These are phyloP conservation scores for Avena sativa DNA, from an alignment of 176 grass and related monocot genomes.

Conservation along the genomic window DNA sequence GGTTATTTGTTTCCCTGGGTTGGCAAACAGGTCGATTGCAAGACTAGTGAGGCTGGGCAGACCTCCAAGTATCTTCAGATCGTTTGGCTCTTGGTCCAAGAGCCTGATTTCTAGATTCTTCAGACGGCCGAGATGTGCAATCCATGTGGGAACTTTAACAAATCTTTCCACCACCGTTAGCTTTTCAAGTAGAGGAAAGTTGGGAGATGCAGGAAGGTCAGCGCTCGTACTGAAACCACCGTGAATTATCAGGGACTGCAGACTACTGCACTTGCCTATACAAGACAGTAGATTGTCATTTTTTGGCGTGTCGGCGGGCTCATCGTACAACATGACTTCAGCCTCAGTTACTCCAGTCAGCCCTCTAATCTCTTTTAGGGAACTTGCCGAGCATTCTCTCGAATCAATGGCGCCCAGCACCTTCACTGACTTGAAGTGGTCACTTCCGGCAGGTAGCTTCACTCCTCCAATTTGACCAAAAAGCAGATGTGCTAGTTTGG, in stretches of 20 bases:
- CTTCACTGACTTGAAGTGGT: neutral
- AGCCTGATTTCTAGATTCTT: neutral
- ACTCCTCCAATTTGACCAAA: neutral
- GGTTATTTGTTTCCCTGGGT: neutral
- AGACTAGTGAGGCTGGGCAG: neutral
- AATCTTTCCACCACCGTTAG: neutral
- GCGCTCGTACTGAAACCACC: conserved; percentile 14
- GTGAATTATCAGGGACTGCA: conserved; percentile 6
- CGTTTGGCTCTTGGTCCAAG: neutral
- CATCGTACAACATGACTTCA: neutral
- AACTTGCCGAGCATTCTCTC: neutral
- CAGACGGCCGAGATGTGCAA: neutral
- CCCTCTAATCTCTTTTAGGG: neutral
- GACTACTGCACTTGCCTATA: neutral
- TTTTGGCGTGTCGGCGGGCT: neutral
- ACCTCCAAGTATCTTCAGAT: neutral
- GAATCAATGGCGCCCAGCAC: neutral
- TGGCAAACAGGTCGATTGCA: neutral
- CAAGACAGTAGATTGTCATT: conserved; percentile 3
- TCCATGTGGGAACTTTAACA: neutral
- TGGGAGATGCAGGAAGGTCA: no score
- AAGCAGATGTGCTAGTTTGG: neutral
- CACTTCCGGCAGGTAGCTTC: neutral
- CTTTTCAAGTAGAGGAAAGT: neutral
- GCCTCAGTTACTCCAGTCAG: neutral